Conservation (phyloP, 805 yeast genomes). For the Martiniozyma abietophila region DNA sequence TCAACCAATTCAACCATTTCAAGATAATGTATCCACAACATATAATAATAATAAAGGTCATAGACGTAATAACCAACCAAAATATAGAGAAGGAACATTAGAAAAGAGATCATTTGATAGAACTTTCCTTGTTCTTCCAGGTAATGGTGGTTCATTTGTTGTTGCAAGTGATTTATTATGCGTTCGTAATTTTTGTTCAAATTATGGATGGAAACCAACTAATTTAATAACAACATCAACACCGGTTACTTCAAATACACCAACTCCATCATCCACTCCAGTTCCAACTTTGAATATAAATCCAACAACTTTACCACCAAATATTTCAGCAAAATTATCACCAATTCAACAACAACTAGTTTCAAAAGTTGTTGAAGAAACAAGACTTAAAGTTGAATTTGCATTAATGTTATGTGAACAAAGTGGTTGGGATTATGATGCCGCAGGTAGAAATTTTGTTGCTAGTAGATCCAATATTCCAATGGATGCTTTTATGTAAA, state of each 20-base stretch:
- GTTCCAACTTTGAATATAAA: slow-evolving; percentile 12
- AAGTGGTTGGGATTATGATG: slow-evolving; percentile 72
- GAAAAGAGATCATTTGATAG: slow-evolving; percentile 78
- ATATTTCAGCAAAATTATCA: slow-evolving; percentile 40
- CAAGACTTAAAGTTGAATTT: slow-evolving; percentile 70
- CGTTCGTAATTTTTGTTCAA: slow-evolving; percentile 50
- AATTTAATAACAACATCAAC: background rate
- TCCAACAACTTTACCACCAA: slow-evolving; percentile 35
- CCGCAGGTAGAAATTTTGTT: slow-evolving; percentile 62
- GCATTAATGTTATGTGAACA: slow-evolving; percentile 80
- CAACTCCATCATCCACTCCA: slow-evolving; percentile 6
- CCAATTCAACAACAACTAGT: slow-evolving; percentile 56
- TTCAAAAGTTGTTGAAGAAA: slow-evolving; percentile 56
- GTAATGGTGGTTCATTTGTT: slow-evolving; percentile 58
- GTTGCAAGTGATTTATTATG: slow-evolving; percentile 80
- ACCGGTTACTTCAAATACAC: slow-evolving; percentile 11
- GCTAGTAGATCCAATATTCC: slow-evolving; percentile 49
- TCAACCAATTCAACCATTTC: slow-evolving; percentile 17
- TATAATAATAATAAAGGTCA: slow-evolving; percentile 10
- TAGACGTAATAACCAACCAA: slow-evolving; percentile 19
- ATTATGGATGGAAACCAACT: slow-evolving; percentile 42
- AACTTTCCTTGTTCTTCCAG: slow-evolving; percentile 64
- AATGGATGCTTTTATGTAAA: slow-evolving; percentile 49
- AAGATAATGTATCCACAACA: background rate
- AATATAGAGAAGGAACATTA: slow-evolving; percentile 25